phyloP scores from a whole-genome alignment of 176 grass and related monocot species.

The Microstegium vimineum region DNA sequence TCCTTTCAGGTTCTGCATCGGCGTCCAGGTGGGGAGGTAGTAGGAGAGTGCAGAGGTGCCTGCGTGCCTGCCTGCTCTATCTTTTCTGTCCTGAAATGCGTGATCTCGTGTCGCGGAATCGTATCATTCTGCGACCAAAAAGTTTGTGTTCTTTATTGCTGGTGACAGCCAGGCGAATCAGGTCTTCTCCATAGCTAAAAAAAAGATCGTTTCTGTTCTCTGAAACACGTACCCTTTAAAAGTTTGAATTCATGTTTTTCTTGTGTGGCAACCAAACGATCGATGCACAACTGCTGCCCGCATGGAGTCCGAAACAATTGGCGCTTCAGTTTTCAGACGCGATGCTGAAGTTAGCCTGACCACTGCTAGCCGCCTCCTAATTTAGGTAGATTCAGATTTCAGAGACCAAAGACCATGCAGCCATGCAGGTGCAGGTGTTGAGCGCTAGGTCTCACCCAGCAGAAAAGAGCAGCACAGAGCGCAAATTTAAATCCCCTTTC shows the following conservation, averaged over 20 bases:
- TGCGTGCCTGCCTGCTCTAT: not conserved
- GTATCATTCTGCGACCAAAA: not conserved
- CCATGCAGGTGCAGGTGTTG: not conserved
- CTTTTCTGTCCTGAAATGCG: conserved; percentile 13
- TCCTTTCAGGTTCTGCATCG: conserved; percentile 13
- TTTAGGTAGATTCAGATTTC: not conserved
- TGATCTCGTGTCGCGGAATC: conserved; percentile 16
- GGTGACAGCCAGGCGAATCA: not conserved
- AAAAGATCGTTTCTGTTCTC: not conserved
- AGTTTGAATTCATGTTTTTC: not conserved
- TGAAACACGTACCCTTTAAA: not conserved
- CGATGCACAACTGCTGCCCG: not conserved
- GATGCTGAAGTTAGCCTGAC: not conserved
- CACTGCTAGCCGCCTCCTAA: not conserved
- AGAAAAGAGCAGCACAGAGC: not conserved
- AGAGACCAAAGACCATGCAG: too few species aligned
- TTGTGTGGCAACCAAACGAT: not conserved
- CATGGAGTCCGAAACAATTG: not conserved
- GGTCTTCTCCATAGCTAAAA: not conserved
- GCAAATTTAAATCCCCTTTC: not conserved
- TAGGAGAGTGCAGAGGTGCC: not conserved
- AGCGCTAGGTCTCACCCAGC: too few species aligned
- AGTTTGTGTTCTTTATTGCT: not conserved
- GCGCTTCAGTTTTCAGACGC: not conserved
- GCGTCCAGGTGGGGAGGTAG: not conserved